Evolutionary conservation across 495 filamentous ascomycete genomes (phyloP), one percentile per base, ranked within the genome.

Genomic region (Penicillium paxilli): DNA sequence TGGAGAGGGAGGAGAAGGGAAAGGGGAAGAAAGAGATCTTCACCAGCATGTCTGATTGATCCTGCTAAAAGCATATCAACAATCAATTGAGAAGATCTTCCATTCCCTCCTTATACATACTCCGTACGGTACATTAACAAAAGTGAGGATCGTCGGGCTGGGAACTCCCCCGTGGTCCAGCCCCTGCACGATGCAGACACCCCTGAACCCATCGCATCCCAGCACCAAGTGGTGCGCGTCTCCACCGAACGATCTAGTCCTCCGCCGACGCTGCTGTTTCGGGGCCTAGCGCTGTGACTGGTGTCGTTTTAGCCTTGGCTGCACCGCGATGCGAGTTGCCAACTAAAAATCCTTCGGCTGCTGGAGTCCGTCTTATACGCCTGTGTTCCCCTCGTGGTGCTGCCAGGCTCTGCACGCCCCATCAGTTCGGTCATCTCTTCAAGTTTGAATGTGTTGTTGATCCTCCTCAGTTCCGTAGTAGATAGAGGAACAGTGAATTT

Each of bases 231-330:
- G 30, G 30, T 32, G 30, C 51, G 51, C 42, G n/a, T 38, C 22
- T 56, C 63, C 60, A 66, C 60, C 56, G 63, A 63, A 58, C 63
- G 60, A 55, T 64, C 63, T 66, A 66, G 63, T 64, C 54, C 60
- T 50, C n/a, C 49, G 40, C 44, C 41, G 42, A 48, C 9, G 33
- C 47, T 54, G 47, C 42, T 59, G 11, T 45, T 53, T 52, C 50
- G 28, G 47, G 57, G 55, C 23, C 35, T 60, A 52, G 61, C 51
- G 50, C 44, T 25, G 22, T 26, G 37, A 35, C 12, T 20, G 24
- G 38, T 17, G 26, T 26, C 10, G 23, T 51, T 42, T 58, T 38
- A 54, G 54, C 54, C 54, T 64, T 53, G 53, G 57, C 60, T 57
- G 48, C 44, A 44, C 47, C 44, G 20, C 9, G 17, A 42, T 51